Percentiles rank a stretch among this genome's conserved stretches.
phyloP scores from a whole-genome alignment of 2,329 filamentous ascomycete genomes.

The Rhinocladiella mackenziei region DNA sequence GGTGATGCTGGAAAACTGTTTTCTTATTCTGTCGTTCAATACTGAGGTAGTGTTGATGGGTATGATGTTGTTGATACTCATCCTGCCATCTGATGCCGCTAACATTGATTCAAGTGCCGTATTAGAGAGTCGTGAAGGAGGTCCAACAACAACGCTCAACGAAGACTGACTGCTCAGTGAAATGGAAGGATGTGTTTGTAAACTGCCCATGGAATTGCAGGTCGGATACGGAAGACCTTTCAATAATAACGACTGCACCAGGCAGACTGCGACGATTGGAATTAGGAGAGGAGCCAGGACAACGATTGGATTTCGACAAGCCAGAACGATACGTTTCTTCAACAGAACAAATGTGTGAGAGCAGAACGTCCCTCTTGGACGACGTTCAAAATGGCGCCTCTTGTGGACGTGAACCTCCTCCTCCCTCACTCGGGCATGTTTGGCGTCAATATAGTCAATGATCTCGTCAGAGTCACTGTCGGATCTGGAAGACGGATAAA shows the following conservation, averaged over 20 bases:
- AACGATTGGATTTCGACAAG: conserved; percentile 74
- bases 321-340: too few relatives aligned
- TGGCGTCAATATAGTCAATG: too few relatives aligned
- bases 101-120: conserved; percentile 25
- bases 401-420: too few relatives aligned
- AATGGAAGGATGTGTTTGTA: conserved; percentile 36
- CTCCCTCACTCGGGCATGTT: too few relatives aligned
- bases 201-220: conserved; percentile 53
- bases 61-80: too few relatives aligned
- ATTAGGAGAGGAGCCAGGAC: conserved; percentile 71
- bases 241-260: conserved; percentile 74
- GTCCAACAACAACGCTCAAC: conserved; percentile 37
- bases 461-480: too few relatives aligned
- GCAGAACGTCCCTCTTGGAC: too few relatives aligned
- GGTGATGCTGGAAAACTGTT: conserved; percentile 63
- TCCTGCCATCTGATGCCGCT: conserved; percentile 29
- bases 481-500: too few relatives aligned
- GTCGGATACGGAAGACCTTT: conserved; percentile 50
- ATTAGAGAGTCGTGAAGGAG: conserved; percentile 31
- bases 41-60: conserved; percentile 61
- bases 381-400: too few relatives aligned
- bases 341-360: too few relatives aligned
- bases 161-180: conserved; percentile 32
- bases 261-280: conserved; percentile 72
- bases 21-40: conserved; percentile 63